phyloP scores from a whole-genome alignment of 352 stramenopile genomes.

The Phytophthora macrochlamydospora region DNA sequence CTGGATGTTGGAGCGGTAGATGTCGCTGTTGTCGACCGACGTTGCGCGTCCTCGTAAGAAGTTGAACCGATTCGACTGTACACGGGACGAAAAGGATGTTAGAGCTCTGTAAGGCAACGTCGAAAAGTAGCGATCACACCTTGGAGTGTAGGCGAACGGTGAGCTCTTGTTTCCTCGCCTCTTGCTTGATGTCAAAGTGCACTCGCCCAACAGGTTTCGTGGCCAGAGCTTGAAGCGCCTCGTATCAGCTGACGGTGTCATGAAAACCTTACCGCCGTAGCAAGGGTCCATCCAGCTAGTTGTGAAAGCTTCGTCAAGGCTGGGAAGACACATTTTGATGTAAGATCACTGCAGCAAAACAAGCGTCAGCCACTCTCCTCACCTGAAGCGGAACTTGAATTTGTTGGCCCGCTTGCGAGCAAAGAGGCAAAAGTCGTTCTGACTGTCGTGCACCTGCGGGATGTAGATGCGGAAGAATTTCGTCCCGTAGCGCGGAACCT shows the following conservation, averaged over 20 bases:
- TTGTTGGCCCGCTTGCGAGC: conserved; percentile 76
- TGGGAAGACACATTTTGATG: conserved; percentile 8
- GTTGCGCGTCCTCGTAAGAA: conserved; percentile 49
- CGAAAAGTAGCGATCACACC: conserved; percentile 18
- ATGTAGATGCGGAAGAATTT: conserved; percentile 83
- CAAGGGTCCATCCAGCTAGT: conserved; percentile 65
- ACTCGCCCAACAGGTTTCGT: conserved; percentile 49
- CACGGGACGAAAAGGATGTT: no score
- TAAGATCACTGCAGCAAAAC: neutral
- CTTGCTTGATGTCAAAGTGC: conserved; percentile 75
- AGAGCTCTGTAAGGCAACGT: no score
- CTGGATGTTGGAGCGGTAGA: conserved; percentile 56
- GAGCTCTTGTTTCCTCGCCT: conserved; percentile 75
- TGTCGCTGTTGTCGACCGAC: conserved; percentile 34
- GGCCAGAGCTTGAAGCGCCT: conserved; percentile 64
- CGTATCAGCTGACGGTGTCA: conserved; percentile 46
- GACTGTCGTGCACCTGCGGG: conserved; percentile 69
- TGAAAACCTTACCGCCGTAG: conserved; percentile 68
- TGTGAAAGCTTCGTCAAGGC: conserved; percentile 61
- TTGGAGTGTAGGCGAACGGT: conserved; percentile 62
- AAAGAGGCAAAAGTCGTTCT: conserved; percentile 80
- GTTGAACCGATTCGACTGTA: conserved; percentile 48
- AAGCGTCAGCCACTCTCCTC: neutral
- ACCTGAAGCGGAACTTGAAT: conserved; percentile 84
- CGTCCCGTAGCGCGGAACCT: conserved; percentile 61